Conservation (phyloP, 352 stramenopile species). For the Phytophthora hybrid region DNA sequence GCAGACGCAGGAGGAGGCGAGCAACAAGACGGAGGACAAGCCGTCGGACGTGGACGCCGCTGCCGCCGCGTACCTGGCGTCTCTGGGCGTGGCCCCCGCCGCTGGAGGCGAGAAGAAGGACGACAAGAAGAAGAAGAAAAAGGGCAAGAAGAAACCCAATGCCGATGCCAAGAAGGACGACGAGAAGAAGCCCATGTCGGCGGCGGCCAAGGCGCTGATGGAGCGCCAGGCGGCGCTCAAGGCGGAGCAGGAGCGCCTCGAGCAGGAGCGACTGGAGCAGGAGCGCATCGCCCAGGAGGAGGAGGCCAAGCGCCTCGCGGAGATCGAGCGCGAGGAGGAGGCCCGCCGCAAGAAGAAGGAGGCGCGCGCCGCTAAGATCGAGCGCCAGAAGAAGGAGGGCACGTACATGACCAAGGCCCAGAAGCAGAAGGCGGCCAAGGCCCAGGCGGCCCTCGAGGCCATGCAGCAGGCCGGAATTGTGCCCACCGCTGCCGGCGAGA, state of each 20-base stretch:
- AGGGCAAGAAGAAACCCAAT: slow-evolving; percentile 81
- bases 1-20: slow-evolving; percentile 13
- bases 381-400: slow-evolving; percentile 96
- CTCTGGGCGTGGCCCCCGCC: slow-evolving; percentile 70
- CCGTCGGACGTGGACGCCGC: slow-evolving; percentile 66
- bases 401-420: slow-evolving; percentile 99
- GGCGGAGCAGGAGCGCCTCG: slow-evolving; percentile 79
- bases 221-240: slow-evolving; percentile 79
- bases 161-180: slow-evolving; percentile 62
- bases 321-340: slow-evolving; percentile 67
- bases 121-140: slow-evolving; percentile 90
- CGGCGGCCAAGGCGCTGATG: slow-evolving; percentile 72
- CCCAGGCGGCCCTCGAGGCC: slow-evolving; percentile 90
- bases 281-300: slow-evolving; percentile 76
- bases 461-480: slow-evolving; percentile 94
- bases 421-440: slow-evolving; percentile 93
- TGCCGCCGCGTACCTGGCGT: slow-evolving; percentile 79
- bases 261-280: slow-evolving; percentile 65
- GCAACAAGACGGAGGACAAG: slow-evolving; percentile 30
- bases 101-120: slow-evolving; percentile 69
- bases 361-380: slow-evolving; percentile 87
- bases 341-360: slow-evolving; percentile 85
- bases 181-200: slow-evolving; percentile 81
- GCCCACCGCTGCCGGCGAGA: slow-evolving; percentile 70
- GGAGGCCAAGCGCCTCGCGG: slow-evolving; percentile 58